Percentiles rank a stretch among this genome's conserved stretches.
Conservation (phyloP, 2,329 filamentous ascomycete species). For the Seiridium cupressi region DNA sequence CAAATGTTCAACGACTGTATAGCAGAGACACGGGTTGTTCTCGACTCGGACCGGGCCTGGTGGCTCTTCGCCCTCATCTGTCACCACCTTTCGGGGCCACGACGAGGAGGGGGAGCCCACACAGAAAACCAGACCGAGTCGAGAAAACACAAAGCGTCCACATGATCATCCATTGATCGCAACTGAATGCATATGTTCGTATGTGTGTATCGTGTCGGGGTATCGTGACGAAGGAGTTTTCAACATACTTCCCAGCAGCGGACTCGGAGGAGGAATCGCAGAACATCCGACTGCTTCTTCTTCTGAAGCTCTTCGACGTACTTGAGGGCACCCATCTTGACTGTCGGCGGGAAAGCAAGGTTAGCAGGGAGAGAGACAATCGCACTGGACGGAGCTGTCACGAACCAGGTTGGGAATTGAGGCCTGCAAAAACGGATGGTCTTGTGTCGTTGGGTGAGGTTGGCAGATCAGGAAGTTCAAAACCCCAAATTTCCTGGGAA, state of each 20-base stretch:
- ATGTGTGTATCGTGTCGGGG: constrained; percentile 16
- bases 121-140: constrained; percentile 17
- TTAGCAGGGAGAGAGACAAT: constrained; percentile 17
- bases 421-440: constrained; percentile 33
- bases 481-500: constrained; percentile 14
- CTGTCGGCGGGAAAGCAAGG: constrained; percentile 30
- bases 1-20: constrained; percentile 99
- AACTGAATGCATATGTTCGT: constrained; percentile 22
- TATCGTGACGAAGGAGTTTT: constrained; percentile 30
- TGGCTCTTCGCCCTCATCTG: constrained; percentile 27
- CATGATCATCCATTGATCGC: constrained; percentile 27
- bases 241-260: constrained; percentile 99
- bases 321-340: constrained; percentile 99
- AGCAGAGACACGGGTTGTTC: constrained; percentile 56
- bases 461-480: constrained; percentile 13
- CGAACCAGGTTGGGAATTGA: constrained; percentile 32
- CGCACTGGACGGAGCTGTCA: constrained; percentile 5
- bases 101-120: neutral
- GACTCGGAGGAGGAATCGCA: constrained; percentile 99
- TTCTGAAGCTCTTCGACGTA: constrained; percentile 99
- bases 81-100: neutral
- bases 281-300: constrained; percentile 99
- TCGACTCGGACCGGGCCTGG: neutral
- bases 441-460: constrained; percentile 27
- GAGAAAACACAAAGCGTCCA: constrained; percentile 28